These are phyloP conservation scores for Pythium sp. DNA, from an alignment of 352 stramenopile species.

Conservation along the genomic window DNA sequence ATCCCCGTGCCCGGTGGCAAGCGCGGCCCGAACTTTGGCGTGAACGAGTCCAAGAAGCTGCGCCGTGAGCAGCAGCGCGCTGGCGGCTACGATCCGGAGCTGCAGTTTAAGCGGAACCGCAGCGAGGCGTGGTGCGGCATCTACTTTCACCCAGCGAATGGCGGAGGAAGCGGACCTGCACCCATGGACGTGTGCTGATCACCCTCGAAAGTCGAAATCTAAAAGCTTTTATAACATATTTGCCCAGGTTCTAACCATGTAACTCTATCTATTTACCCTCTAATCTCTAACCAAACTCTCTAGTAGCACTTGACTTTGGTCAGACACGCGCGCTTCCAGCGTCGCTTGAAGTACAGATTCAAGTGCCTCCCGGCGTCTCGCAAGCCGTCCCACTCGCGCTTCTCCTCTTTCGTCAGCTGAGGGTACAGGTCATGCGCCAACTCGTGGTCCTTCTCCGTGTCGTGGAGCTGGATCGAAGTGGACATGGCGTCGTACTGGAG, in stretches of 20 bases:
- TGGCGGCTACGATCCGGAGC: slow-evolving; percentile 72
- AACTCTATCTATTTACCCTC: not conserved
- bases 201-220: not conserved
- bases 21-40: slow-evolving; percentile 68
- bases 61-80: slow-evolving; percentile 77
- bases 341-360: slow-evolving; percentile 55
- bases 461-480: slow-evolving; percentile 32
- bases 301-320: slow-evolving; percentile 1
- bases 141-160: slow-evolving; percentile 61
- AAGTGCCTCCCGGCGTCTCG: slow-evolving; percentile 30
- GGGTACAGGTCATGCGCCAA: slow-evolving; percentile 34
- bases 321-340: slow-evolving; percentile 24
- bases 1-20: slow-evolving; percentile 79
- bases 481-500: slow-evolving; percentile 43
- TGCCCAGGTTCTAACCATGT: not conserved
- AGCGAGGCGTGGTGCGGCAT: slow-evolving; percentile 77
- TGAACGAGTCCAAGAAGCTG: slow-evolving; percentile 79
- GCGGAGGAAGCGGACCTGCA: slow-evolving; percentile 15
- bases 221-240: slow-evolving; percentile 3
- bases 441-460: slow-evolving; percentile 40
- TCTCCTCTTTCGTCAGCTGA: slow-evolving; percentile 15
- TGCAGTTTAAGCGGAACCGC: slow-evolving; percentile 79
- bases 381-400: slow-evolving; percentile 17
- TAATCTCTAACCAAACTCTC: not conserved
- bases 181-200: slow-evolving; percentile 58